Evolutionary conservation across 768 basidiomycete species (phyloP), one percentile per base, ranked within the genome.

Genomic region (Boletus edulis): DNA sequence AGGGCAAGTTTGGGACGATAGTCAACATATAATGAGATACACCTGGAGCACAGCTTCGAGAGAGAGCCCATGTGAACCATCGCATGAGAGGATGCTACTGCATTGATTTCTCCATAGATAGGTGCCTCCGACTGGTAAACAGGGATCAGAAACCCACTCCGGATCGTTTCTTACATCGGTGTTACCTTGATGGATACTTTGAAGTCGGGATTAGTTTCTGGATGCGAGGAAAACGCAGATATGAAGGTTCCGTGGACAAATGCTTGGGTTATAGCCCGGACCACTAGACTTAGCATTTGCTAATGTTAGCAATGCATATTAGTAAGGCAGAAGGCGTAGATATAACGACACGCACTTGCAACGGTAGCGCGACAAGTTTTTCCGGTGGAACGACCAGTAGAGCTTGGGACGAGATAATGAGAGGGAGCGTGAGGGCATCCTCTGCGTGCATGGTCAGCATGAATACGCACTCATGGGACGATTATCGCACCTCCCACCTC

Each of bases 401-500:
- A 17, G 83, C 82, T 48, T 83, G 86, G 7, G 86, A 81, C 1
- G 83, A 79, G 24, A 87, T 64, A 3, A 87, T 77, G 49, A 85
- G 62, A n/a, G 72, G 57, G 22, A 70, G 60, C 0, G 63, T 76
- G 32, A 84, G 75, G 12, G 78, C 70, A 52, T 80, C 76, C 66
- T 72, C 74, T 74, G 55, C 13, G 44, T n/a, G 46, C n/a, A 35
- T 22, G 41, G 7, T 69, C n/a, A 61, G 56, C 47, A 42, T 35
- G 39, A 22, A 37, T 27, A 32, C 27, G n/a, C 51, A 24, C 15
- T 38, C 54, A 44, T 34, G 29, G 18, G 31, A 10, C 29, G 39
- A 32, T 51, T 12, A n/a, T 55, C 70, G 72, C 72, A 65, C 73
- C 72, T 54, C 59, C 73, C 63, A 72, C 77, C 59, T 79, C 76